phyloP scores from a whole-genome alignment of 2,329 filamentous ascomycete species.

The Venturia carpophila region DNA sequence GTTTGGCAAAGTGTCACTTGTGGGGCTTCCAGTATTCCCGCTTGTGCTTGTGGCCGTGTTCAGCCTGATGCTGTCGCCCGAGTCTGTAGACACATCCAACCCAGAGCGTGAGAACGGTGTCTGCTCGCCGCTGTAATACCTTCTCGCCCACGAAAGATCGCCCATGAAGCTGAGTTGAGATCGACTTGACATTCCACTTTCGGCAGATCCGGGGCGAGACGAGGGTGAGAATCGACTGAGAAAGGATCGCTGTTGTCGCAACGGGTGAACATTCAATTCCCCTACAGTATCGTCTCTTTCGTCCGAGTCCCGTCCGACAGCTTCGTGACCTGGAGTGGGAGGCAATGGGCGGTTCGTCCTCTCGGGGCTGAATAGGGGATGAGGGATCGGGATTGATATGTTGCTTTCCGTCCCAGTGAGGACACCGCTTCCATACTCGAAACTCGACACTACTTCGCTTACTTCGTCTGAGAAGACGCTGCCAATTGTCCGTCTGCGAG shows the following conservation, averaged over 20 bases:
- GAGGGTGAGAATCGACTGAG: constrained; percentile 26
- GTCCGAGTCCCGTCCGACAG: constrained; percentile 28
- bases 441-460: constrained; percentile 12
- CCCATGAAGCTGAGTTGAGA: constrained; percentile 18
- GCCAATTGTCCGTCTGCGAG: constrained; percentile 14
- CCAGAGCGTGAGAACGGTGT: not conserved
- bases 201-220: constrained; percentile 29
- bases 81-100: not conserved
- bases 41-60: constrained; percentile 28
- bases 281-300: constrained; percentile 34
- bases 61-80: not conserved
- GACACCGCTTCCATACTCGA: constrained; percentile 16
- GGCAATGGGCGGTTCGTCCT: constrained; percentile 14
- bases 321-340: constrained; percentile 21
- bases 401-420: constrained; percentile 23
- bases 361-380: constrained; percentile 31
- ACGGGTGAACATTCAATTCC: constrained; percentile 30
- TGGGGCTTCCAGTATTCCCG: constrained; percentile 31
- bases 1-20: constrained; percentile 31
- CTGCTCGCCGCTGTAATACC: constrained; percentile 19
- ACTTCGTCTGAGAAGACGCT: constrained; percentile 12
- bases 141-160: constrained; percentile 16
- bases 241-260: constrained; percentile 33
- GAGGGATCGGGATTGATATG: constrained; percentile 28
- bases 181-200: constrained; percentile 27